Evolutionary conservation across 257 asterid species (phyloP), one percentile per base, ranked within the genome.

Genomic region (Ligustrum vulgare): DNA sequence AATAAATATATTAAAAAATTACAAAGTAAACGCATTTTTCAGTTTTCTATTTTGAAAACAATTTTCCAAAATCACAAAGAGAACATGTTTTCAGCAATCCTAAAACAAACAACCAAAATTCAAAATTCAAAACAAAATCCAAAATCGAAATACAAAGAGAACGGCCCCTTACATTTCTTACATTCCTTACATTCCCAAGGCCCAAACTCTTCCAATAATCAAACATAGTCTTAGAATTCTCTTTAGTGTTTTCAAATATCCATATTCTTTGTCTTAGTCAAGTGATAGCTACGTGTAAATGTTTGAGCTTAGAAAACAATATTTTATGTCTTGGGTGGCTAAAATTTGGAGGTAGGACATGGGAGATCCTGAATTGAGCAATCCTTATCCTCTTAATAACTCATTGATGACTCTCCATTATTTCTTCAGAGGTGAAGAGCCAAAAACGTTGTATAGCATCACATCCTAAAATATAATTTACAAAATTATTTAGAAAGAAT

Each of bases 351-450:
- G 82, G 31, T 28, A 89, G 63, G 87, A 79, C 77, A 49, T 68
- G 0, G 74, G 78, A 79, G 75, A 74, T 32, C 65, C 67, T 1
- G 75, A 39, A 69, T 87, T 91, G 2, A 84, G 88, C 66, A 83
- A 80, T 49, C 77, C 83, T 49, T 70, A 81, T 39, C 81, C 82
- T 39, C 84, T 79, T 89, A 87, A 70, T 81, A 73, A 91, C 72
- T 88, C 90, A 20, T 91, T 87, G 6, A 89, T 73, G 25, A 89
- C 91, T 81, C 91, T 81, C 96, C 96, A 91, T 35, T 91, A 88
- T 72, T 78, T 83, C 25, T 72, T 77, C 77, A 87, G 66, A 16
- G 91, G 94, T 20, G 94, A 89, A 4, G 92, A 86, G 41, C 92
- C 83, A 23, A 91, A 87, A 75, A 91, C 87, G 71, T 91, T 89